Conservation (phyloP, 2,329 filamentous ascomycete species). For the Arthrobotrys megalospora region DNA sequence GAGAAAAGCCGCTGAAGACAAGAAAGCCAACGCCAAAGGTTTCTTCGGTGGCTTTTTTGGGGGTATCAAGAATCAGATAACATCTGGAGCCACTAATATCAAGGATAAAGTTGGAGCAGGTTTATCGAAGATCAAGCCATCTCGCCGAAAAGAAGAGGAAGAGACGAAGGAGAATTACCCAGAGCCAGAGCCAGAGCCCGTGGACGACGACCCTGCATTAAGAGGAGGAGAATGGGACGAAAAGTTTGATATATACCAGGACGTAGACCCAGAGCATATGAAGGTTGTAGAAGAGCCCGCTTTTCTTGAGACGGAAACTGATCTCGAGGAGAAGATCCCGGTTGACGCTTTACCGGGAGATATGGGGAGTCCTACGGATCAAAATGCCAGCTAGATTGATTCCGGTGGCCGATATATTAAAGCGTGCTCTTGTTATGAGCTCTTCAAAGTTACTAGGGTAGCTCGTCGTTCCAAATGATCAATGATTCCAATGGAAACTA, state of each 20-base stretch:
- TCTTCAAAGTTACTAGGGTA: no score
- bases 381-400: no score
- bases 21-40: background rate
- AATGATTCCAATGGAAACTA: no score
- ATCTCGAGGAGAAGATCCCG: background rate
- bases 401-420: no score
- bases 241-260: background rate
- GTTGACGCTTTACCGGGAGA: background rate
- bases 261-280: background rate
- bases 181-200: background rate
- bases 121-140: background rate
- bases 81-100: background rate
- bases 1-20: background rate
- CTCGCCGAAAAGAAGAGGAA: background rate
- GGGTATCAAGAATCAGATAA: background rate
- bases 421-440: no score
- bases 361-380: background rate
- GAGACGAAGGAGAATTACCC: conserved; percentile 1
- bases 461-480: no score
- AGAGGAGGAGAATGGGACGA: background rate
- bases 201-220: background rate
- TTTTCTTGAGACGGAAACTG: no score
- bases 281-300: background rate
- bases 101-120: conserved; percentile 7
- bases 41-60: background rate